Evolutionary conservation across 495 filamentous ascomycete genomes (phyloP), one percentile per base, ranked within the genome.

Genomic region (Trichoderma asperelloides): DNA sequence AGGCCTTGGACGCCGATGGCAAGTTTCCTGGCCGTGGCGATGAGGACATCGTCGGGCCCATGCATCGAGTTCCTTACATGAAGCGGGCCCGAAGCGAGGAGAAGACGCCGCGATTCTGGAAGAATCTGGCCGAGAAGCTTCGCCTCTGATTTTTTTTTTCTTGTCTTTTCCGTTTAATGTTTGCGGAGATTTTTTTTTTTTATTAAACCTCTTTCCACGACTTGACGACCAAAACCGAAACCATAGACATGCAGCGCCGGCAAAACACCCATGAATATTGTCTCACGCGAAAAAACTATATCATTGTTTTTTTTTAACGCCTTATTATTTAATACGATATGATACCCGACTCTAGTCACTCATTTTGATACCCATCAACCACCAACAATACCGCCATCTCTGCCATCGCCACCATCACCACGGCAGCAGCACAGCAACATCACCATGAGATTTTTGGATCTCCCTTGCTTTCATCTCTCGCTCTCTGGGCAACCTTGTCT

Each of bases 21-120:
- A 96, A 96, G 77, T 97, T 96, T 70, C 91, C 90, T 30, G 87
- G 90, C 68, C 84, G 94, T 63, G 92, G 91, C 33, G 92, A 96
- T 70, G 88, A 91, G 66, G 92, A 96, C 73, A 95, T 96, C 68
- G 92, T 97, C 16, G 93, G 93, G 0, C 93, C 93, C 3, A 97
- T 97, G 93, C 86, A 87, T 15, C 84, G 88, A 64, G 84, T 87
- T 66, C 75, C 77, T 7, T 74, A 78, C 64, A 83, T 83, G 81
- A 71, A 73, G 28, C 76, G 79, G 25, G 55, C 77, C 73, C 70
- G 74, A 12, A 66, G 74, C 23, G 80, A 82, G 25, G 74, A 74
- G 62, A 77, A 76, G 66, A 71, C 74, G n/a, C 72, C 76, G 6
- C 71, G 77, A 21, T 75, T 76, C 62, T 82, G 79, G 79, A 81